Evolutionary conservation across 371 early-diverging fungal species (phyloP), one percentile per base, ranked within the genome.

Genomic region (Mucor mucedo): DNA sequence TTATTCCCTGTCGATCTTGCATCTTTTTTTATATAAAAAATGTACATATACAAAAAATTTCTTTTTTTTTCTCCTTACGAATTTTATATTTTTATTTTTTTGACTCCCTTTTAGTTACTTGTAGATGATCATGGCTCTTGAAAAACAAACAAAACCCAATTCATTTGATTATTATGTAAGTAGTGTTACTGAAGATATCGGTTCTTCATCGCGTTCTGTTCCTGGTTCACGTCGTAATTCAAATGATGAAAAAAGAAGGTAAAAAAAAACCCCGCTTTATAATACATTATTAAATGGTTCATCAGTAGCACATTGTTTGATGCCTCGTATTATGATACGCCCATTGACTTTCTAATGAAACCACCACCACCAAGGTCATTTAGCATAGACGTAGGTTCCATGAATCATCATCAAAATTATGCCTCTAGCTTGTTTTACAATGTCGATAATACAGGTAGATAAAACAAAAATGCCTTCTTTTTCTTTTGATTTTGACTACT

Each of bases 161-260:
- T 28, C 55, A 30, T 62, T 54, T 54, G 54, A 62, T 53, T 62
- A 54, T 28, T 62, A 62, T 35, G 35, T 35, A 35, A 35, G 35
- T 35, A 35, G 21, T 2, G 9, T 2, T 50, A 9, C 0, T 50
- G 21, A 27, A 11, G 50, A 9, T 27, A 30, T 5, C 9, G 32
- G 10, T 13, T 6, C 58, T 13, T 6, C 58, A 28, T 70, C 76
- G 32, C 60, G 70, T 27, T 76, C 79, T 30, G 64, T 76, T 7
- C 77, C 79, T 54, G 75, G 62, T 42, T 77, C 79, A 33, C 60
- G 75, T 21, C 70, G 73, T 14, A 78, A 76, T 60, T 80, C 80
- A 9, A 71, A 60, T 42, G 73, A 71, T 29, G 60, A 65, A 21
- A 65, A 66, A 14, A 52, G 65, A 21, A 55, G 45, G 55, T 44